phyloP scores from a whole-genome alignment of 1,284 basidiomycete genomes.

The Moesziomyces parantarcticus region DNA sequence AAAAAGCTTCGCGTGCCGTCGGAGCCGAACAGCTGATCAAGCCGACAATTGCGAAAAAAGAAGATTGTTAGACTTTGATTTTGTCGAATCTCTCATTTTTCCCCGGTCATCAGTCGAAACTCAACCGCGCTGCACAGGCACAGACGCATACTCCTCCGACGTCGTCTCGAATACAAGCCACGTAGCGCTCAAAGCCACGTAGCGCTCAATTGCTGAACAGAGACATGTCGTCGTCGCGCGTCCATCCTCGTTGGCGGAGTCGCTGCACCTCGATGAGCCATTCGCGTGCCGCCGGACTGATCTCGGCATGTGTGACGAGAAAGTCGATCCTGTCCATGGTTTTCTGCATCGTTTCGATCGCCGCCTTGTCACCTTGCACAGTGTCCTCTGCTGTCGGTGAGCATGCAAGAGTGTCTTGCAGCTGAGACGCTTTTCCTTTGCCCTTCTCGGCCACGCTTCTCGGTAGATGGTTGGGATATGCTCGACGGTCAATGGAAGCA shows the following conservation, averaged over 20 bases:
- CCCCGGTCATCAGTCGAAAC: no score
- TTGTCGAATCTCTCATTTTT: not conserved
- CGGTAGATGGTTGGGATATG: not conserved
- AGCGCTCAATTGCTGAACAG: constrained; percentile 11
- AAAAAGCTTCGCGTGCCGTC: not conserved
- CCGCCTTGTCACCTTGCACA: not conserved
- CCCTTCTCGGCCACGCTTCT: not conserved
- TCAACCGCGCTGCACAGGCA: no score
- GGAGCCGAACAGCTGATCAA: not conserved
- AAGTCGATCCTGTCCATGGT: constrained; percentile 24
- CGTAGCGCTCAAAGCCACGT: no score
- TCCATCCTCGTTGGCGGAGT: constrained; percentile 30
- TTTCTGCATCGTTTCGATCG: constrained; percentile 2
- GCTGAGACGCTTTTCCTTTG: not conserved
- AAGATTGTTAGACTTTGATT: not conserved
- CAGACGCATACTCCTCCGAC: no score
- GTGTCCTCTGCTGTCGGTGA: not conserved
- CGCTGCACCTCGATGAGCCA: constrained; percentile 33
- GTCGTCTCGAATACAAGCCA: not conserved
- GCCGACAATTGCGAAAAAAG: no score
- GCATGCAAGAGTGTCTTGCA: no score
- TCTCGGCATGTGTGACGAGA: constrained; percentile 11
- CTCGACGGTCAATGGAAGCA: constrained; percentile 26
- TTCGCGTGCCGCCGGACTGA: constrained; percentile 19
- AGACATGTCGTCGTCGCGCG: constrained; percentile 4